Evolutionary conservation across 2,329 filamentous ascomycete species (phyloP).

Genomic region (Akanthomyces muscarius): DNA sequence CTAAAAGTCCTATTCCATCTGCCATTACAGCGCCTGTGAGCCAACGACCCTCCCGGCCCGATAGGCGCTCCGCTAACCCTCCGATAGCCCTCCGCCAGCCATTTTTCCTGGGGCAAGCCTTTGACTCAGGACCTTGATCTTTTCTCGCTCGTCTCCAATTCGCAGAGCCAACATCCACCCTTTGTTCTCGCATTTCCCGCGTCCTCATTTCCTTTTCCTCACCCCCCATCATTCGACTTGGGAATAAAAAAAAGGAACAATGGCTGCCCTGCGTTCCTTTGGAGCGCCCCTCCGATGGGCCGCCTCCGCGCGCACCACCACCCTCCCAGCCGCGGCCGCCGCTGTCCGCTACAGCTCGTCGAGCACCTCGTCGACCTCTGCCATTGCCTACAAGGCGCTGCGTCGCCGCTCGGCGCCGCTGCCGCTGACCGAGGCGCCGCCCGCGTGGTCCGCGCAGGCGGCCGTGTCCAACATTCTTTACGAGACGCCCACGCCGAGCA

Average conservation of each 20-base stretch:
- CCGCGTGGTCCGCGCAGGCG: conserved; percentile 84
- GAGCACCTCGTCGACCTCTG: conserved; percentile 75
- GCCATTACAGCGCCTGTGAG: not conserved
- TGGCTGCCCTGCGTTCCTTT: conserved; percentile 44
- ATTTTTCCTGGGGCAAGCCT: not conserved
- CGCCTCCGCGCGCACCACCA: conserved; percentile 26
- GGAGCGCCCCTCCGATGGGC: conserved; percentile 37
- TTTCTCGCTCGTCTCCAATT: not conserved
- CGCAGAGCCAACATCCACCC: not conserved
- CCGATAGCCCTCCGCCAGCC: conserved; percentile 16
- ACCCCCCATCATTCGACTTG: too few relatives aligned
- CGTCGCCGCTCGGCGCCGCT: conserved; percentile 85
- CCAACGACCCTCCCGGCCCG: not conserved
- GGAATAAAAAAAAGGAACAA: conserved; percentile 26
- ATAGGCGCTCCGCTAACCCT: conserved; percentile 13
- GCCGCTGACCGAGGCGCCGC: conserved; percentile 70
- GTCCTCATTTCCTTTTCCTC: not conserved
- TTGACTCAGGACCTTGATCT: conserved; percentile 5
- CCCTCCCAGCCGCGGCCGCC: conserved; percentile 21
- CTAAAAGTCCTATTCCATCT: not conserved
- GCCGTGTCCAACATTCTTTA: conserved; percentile 98
- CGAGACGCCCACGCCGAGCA: conserved; percentile 85
- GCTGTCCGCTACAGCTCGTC: conserved; percentile 37
- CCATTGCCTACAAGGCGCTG: conserved; percentile 94
- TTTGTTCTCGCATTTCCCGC: not conserved